phyloP scores from a whole-genome alignment of 2,329 filamentous ascomycete species.

The Epichloe glyceriae region DNA sequence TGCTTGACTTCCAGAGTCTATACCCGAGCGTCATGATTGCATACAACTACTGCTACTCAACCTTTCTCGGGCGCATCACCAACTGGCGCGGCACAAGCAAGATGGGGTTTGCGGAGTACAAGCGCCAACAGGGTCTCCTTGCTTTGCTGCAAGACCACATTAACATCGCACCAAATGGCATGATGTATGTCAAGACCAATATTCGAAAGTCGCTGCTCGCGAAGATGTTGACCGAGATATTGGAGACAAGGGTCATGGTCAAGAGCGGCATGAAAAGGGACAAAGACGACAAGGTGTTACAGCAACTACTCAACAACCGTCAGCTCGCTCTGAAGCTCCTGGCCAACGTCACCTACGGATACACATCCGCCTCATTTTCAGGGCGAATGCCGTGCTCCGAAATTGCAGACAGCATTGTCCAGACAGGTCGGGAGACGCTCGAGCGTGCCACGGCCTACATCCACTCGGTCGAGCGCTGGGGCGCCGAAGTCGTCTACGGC shows the following conservation, averaged over 20 bases:
- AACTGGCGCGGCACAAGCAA: conserved; percentile 87
- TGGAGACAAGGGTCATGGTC: conserved; percentile 95
- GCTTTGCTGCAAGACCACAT: conserved; percentile 71
- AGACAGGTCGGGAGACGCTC: conserved; percentile 86
- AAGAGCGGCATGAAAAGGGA: conserved; percentile 94
- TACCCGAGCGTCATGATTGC: conserved; percentile 99
- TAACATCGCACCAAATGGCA: conserved; percentile 89
- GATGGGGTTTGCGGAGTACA: conserved; percentile 86
- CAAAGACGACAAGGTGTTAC: conserved; percentile 74
- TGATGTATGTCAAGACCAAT: conserved; percentile 81
- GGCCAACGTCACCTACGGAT: conserved; percentile 98
- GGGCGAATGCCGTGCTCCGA: conserved; percentile 96
- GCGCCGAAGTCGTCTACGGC: conserved; percentile 92
- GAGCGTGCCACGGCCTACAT: conserved; percentile 90
- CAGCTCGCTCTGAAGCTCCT: conserved; percentile 91
- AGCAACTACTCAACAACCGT: conserved; percentile 81
- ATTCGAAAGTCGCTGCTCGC: conserved; percentile 83
- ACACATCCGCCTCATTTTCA: conserved; percentile 92
- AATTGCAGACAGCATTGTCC: conserved; percentile 95
- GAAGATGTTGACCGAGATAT: conserved; percentile 91
- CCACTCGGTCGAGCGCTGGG: conserved; percentile 77
- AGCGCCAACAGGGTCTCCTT: conserved; percentile 60
- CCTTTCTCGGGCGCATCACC: conserved; percentile 74
- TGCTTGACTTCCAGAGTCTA: conserved; percentile 89
- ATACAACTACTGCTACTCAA: conserved; percentile 98